Percentiles rank a stretch among this genome's conserved stretches.
These are phyloP conservation scores for Ganoderma meredithae DNA, from an alignment of 1,284 basidiomycete species.

Conservation along the genomic window DNA sequence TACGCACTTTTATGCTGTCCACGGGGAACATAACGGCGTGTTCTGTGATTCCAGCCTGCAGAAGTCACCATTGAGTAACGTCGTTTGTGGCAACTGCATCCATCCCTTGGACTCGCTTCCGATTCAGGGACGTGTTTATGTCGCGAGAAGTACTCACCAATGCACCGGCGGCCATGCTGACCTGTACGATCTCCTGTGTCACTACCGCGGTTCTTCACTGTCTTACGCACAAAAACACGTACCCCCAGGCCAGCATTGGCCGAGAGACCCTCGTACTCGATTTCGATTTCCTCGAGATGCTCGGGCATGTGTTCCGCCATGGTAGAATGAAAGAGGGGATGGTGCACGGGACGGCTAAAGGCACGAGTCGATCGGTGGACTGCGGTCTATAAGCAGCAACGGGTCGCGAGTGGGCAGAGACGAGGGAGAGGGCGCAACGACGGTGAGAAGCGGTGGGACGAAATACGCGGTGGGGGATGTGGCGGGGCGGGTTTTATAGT, in stretches of 20 bases:
- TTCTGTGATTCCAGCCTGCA: constrained; percentile 96
- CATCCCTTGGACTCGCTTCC: background rate
- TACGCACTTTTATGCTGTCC: constrained; percentile 94
- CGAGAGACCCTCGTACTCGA: constrained; percentile 80
- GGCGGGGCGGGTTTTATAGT: constrained; percentile 6
- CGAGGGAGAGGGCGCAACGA: background rate
- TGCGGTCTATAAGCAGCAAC: background rate
- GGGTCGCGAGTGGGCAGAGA: background rate
- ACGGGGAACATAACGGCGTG: constrained; percentile 99
- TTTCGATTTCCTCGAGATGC: constrained; percentile 64
- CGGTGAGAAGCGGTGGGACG: background rate
- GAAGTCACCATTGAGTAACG: constrained; percentile 22
- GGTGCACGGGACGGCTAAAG: background rate
- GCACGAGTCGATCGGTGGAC: background rate
- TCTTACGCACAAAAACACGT: constrained; percentile 37
- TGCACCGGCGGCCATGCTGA: constrained; percentile 98
- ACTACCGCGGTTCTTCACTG: background rate
- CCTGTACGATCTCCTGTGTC: constrained; percentile 48
- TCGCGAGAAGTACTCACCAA: constrained; percentile 66
- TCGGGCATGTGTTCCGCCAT: constrained; percentile 13
- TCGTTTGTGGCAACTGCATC: constrained; percentile 4
- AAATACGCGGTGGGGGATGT: background rate
- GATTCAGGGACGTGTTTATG: background rate
- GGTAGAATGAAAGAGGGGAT: background rate
- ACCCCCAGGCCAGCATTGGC: constrained; percentile 80